Percentiles rank a stretch among this genome's conserved stretches.
Conservation (phyloP, 2,329 filamentous ascomycete genomes). For the Alternaria atra region DNA sequence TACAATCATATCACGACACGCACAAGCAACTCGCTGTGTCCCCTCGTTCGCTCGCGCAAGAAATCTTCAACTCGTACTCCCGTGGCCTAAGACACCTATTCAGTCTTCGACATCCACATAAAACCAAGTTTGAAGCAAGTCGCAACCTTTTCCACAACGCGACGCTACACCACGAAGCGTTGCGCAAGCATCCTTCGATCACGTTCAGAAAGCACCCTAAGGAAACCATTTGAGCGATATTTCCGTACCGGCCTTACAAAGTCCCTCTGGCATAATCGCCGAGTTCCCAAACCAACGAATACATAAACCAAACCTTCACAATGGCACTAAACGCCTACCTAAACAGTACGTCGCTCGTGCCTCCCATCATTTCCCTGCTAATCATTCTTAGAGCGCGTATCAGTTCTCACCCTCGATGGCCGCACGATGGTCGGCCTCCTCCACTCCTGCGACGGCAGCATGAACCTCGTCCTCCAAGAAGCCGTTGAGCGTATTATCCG, state of each 20-base stretch:
- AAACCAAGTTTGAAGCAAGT: neutral
- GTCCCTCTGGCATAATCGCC: neutral
- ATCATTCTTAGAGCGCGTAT: constrained; percentile 76
- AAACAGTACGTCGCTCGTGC: constrained; percentile 46
- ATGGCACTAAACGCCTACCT: constrained; percentile 57
- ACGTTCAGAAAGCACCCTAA: neutral
- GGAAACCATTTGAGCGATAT: fast-evolving
- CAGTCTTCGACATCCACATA: too few relatives aligned
- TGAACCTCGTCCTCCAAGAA: constrained; percentile 86
- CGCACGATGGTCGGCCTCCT: constrained; percentile 80
- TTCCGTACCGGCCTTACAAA: neutral
- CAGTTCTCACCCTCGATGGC: constrained; percentile 91
- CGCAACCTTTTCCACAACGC: neutral
- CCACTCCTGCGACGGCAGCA: constrained; percentile 86
- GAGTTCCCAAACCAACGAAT: neutral
- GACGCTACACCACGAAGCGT: neutral
- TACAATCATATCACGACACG: neutral
- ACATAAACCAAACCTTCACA: constrained; percentile 7
- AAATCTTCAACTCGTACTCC: neutral
- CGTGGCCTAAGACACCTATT: neutral
- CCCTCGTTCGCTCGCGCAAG: neutral
- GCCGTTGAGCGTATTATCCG: constrained; percentile 92
- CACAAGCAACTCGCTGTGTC: neutral
- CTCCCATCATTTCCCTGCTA: constrained; percentile 4
- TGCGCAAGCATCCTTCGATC: neutral